These are phyloP conservation scores for Pyrenochaeta sp. DNA, from an alignment of 2,329 filamentous ascomycete species.

Conservation along the genomic window DNA sequence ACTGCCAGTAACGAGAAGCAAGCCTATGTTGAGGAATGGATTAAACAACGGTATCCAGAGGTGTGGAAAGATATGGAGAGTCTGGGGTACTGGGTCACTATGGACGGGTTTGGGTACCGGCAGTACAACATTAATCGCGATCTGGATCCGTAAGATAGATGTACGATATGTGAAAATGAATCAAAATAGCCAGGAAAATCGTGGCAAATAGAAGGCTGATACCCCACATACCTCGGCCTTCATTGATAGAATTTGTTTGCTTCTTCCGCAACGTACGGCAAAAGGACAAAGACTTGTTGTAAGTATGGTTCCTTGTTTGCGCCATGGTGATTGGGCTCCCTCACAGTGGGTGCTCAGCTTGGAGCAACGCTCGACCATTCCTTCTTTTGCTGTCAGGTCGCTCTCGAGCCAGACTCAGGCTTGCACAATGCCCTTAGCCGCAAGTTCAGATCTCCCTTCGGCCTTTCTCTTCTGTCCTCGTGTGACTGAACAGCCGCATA, in stretches of 20 bases:
- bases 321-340: neutral
- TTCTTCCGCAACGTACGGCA: neutral
- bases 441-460: neutral
- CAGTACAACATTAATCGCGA: constrained; percentile 47
- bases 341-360: neutral
- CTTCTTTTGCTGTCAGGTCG: neutral
- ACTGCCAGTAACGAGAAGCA: constrained; percentile 72
- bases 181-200: neutral
- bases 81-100: constrained; percentile 53
- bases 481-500: neutral
- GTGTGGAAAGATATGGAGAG: constrained; percentile 73
- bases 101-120: constrained; percentile 48
- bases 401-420: neutral
- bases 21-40: constrained; percentile 77
- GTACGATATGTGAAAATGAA: neutral
- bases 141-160: constrained; percentile 38
- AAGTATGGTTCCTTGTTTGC: neutral
- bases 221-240: neutral
- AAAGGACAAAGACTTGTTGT: neutral
- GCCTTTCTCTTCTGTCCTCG: neutral
- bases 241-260: neutral
- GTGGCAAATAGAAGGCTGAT: neutral
- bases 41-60: constrained; percentile 70
- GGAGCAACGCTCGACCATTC: neutral
- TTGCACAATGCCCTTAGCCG: neutral